These are phyloP conservation scores for Herpetomonas tarakana DNA, from an alignment of 208 protist genomes.

Conservation along the genomic window DNA sequence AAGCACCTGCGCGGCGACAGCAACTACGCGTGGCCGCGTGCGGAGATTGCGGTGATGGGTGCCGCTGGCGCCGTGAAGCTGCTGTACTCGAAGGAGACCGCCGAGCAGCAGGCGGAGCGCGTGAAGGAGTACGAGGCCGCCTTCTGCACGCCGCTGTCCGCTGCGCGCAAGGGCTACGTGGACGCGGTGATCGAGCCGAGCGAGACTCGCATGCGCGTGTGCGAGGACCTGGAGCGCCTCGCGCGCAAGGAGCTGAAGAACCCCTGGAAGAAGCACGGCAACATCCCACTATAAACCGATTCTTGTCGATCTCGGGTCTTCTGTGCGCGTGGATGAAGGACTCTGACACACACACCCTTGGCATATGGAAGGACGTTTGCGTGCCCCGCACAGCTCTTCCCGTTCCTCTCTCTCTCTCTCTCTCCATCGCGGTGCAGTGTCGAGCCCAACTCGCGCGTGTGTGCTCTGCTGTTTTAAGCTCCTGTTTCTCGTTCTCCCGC, in stretches of 20 bases:
- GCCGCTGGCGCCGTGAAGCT: conserved; percentile 93
- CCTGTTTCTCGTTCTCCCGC: too few relatives aligned
- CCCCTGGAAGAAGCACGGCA: conserved; percentile 94
- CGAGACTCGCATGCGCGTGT: conserved; percentile 81
- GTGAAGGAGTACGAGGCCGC: conserved; percentile 78
- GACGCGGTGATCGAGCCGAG: conserved; percentile 94
- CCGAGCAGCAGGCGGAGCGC: conserved; percentile 43
- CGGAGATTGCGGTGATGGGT: conserved; percentile 97
- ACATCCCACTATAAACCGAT: conserved; percentile 92
- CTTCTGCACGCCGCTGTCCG: conserved; percentile 91
- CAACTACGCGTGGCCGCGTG: conserved; percentile 95
- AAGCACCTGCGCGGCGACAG: conserved; percentile 94
- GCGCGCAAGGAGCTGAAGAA: conserved; percentile 81
- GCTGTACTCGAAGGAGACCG: conserved; percentile 66
- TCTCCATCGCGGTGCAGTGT: background rate
- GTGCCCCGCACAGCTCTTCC: background rate
- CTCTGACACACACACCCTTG: background rate
- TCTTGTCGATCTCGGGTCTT: too few relatives aligned
- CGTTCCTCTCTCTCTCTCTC: background rate
- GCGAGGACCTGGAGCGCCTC: conserved; percentile 92
- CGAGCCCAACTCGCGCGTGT: background rate
- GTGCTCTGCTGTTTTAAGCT: too few relatives aligned
- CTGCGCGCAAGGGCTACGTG: conserved; percentile 91
- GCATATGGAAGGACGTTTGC: too few relatives aligned
- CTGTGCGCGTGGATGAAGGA: too few relatives aligned